Conservation (phyloP, 371 early-diverging fungal genomes). For the Mortierella sp. region DNA sequence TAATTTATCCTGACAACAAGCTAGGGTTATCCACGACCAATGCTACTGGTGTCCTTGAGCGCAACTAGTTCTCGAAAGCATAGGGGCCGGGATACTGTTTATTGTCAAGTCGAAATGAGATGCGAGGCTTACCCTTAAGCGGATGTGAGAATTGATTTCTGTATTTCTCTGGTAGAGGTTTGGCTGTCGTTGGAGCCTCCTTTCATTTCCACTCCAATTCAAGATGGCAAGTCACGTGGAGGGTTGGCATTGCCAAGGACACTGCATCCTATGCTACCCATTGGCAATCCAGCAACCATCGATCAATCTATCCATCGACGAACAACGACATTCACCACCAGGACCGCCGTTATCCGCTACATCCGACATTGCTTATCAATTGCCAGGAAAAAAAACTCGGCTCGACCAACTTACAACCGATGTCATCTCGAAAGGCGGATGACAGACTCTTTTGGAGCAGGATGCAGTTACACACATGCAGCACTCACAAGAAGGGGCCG, state of each 20-base stretch:
- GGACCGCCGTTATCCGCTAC: background rate
- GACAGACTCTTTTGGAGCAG: background rate
- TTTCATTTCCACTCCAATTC: slow-evolving; percentile 51
- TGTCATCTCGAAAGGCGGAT: background rate
- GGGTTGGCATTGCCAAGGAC: background rate
- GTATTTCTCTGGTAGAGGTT: background rate
- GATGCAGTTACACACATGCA: background rate
- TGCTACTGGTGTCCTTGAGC: too few relatives aligned
- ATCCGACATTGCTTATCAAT: background rate
- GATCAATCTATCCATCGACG: slow-evolving; percentile 30
- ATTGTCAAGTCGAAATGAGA: too few relatives aligned
- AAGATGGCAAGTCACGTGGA: slow-evolving; percentile 53
- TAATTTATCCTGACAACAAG: too few relatives aligned
- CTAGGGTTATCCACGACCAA: too few relatives aligned
- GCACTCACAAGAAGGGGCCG: background rate
- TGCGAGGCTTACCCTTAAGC: slow-evolving; percentile 20
- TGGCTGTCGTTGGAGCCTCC: slow-evolving; percentile 22
- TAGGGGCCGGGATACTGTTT: too few relatives aligned
- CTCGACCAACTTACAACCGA: background rate
- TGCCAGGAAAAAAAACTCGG: background rate
- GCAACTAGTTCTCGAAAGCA: too few relatives aligned
- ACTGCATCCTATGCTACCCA: slow-evolving; percentile 11
- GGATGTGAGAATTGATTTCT: background rate
- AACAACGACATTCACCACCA: background rate
- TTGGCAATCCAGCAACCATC: slow-evolving; percentile 1